These are phyloP conservation scores for Pigoraptor vietnamica DNA, from an alignment of 78 protist species.

Conservation along the genomic window DNA sequence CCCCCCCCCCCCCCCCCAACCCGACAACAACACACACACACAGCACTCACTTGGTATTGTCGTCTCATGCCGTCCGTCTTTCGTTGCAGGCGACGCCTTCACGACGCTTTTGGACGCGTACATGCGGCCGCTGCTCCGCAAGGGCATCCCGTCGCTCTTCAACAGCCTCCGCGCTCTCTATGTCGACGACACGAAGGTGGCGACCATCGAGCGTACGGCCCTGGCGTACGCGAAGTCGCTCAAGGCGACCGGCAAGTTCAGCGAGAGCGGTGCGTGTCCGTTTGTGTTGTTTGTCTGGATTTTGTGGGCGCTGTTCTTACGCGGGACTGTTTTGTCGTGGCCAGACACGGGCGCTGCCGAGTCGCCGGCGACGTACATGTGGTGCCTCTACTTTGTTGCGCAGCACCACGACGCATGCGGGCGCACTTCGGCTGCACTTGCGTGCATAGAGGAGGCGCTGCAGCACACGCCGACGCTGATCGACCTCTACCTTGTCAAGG, in stretches of 20 bases:
- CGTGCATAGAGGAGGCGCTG: conserved; percentile 37
- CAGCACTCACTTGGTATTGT: background rate
- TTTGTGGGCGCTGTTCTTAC: background rate
- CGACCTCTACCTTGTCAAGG: conserved; percentile 68
- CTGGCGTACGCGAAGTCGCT: conserved; percentile 5
- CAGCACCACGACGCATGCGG: conserved; percentile 54
- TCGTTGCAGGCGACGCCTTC: background rate
- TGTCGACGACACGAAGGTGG: conserved; percentile 35
- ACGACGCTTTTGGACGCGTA: background rate
- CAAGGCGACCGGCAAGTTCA: background rate
- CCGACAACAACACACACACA: too few species aligned
- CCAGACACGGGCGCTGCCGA: too few species aligned
- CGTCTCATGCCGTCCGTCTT: background rate
- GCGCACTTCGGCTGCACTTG: conserved; percentile 29
- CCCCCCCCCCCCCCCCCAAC: too few species aligned
- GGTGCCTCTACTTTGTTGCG: conserved; percentile 49
- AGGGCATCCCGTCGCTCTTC: conserved; percentile 60
- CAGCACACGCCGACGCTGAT: conserved; percentile 80
- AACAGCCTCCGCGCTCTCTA: conserved; percentile 48
- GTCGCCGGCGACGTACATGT: conserved; percentile 4
- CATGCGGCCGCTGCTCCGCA: conserved; percentile 20
- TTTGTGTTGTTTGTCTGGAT: background rate
- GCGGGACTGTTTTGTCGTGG: too few species aligned
- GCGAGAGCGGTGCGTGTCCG: background rate
- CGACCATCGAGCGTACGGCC: conserved; percentile 31